A percentile compares a stretch with the other conserved stretches of the same genome.
Evolutionary conservation across 164 flowering plant genomes (phyloP).

Genomic region (Liriodendron chinense): DNA sequence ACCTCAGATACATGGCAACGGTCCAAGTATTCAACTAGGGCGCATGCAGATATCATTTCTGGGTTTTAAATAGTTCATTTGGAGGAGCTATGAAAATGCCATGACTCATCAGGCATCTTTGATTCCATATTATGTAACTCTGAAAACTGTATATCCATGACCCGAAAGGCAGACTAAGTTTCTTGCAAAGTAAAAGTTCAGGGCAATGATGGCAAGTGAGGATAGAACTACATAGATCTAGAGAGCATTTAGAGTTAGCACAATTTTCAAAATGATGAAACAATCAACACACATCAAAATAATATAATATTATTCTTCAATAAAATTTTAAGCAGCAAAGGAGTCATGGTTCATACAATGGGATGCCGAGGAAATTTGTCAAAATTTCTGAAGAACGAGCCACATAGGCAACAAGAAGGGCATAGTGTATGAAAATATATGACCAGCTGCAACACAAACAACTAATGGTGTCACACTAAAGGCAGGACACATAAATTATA

Average conservation of each 20-base stretch:
- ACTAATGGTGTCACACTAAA: background rate
- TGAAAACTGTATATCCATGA: background rate
- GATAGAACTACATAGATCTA: background rate
- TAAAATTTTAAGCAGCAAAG: background rate
- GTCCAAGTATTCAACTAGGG: background rate
- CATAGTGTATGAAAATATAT: slow-evolving; percentile 85
- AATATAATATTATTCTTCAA: background rate
- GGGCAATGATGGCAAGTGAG: background rate
- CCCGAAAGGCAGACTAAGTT: background rate
- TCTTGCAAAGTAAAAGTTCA: background rate
- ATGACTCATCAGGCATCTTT: background rate
- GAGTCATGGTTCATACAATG: slow-evolving; percentile 54
- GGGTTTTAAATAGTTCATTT: background rate
- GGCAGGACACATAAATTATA: background rate
- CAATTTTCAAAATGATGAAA: background rate
- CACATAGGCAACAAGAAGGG: slow-evolving; percentile 90
- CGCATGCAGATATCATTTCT: background rate
- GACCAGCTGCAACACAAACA: slow-evolving; percentile 77
- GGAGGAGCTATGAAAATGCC: background rate
- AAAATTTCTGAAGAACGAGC: slow-evolving; percentile 95
- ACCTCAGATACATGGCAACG: background rate
- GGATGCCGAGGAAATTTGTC: slow-evolving; percentile 75
- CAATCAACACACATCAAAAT: background rate
- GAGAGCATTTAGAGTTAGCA: background rate
- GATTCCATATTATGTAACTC: background rate